Base-by-base conservation (phyloP, 2,329 filamentous ascomycete genomes). In the Fusarium nurragi region DNA sequence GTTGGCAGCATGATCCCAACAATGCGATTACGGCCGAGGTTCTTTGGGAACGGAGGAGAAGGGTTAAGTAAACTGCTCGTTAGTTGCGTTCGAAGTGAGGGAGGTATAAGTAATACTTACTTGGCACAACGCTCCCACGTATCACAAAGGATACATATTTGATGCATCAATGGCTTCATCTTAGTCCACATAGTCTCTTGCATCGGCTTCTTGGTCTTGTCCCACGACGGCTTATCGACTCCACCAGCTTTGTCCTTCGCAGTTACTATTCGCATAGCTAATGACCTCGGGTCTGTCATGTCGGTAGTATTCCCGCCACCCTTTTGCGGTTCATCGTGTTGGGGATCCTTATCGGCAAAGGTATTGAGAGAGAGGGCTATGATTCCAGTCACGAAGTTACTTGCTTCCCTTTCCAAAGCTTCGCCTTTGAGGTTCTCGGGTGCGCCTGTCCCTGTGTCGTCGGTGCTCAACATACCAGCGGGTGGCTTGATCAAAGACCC, bases 371-470 rank as follows among this genome's bases (percentile, higher is more conserved):
- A 88, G 3, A 71, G 55, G 0, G 65, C 64, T 4, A 71, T 67
- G 54, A 94, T 86, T 11, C 88, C 84, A 47, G 88, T 88, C 45
- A 93, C 88, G 63, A 94, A 88, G 72, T 92, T 93, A 67, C 84
- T 88, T 1, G 92, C 92, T 75, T 94, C 91, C 57, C 90, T 85
- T 72, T 94, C 91, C 1, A 92, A 89, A 0, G 91, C 88, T 72
- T 94, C 91, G 38, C 92, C 91, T 71, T 91, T 90, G 75, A 91
- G 84, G 60, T 90, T 90, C 72, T 95, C 90, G 0, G 91, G 89
- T 1, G 91, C 91, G 3, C 91, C 92, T 0, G 91, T 94, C 0
- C 88, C 84, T 62, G 89, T 92, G 59, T 92, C 89, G 25, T 87
- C 83, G 38, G 89, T 92, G 3, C 89, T 91, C 0, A 94, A 76